Evolutionary conservation across 192 early-diverging fungal genomes (phyloP), one percentile per base, ranked within the genome.

Genomic region (Podila epigama): DNA sequence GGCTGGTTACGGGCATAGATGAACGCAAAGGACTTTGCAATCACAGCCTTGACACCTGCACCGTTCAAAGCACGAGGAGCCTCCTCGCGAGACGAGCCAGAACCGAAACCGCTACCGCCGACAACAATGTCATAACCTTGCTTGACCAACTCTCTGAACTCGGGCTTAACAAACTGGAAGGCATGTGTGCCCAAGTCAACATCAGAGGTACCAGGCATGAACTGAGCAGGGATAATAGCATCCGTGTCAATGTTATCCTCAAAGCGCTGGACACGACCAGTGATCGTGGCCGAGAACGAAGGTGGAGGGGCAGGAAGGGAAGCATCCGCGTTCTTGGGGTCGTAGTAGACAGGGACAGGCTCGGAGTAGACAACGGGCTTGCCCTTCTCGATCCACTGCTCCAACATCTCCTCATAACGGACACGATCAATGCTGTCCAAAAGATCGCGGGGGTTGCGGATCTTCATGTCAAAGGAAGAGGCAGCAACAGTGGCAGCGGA

Each of bases 1-100:
- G 89, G 86, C 84, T 93, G 92, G 87, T 93, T 93, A 78, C 92
- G 88, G 55, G 86, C 85, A 73, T 93, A 93, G 75, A 93, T 93
- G 68, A 91, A 93, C 0, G 92, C 90, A 68, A 87, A 93, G 34
- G 89, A 91, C 81, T 91, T 93, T 39, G 92, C 92, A 64, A 93
- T 92, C 28, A 93, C 91, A 22, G 89, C 91, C 83, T 93, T 87
- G 58, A 93, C 68, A 29, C 82, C 81, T 25, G 86, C 84, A 50
- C 89, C 92, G 67, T 85, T 88, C 50, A 93, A 79, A 9, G 92
- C 91, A 68, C 91, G 87, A 35, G 92, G 92, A 22, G 92, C 92
- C 69, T 92, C 92, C 63, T 93, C 92, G 80, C 92, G 86, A 60
- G 91, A 92, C 10, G 90, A 91, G 59, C 92, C 92, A 27, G 86